Evolutionary conservation across 2,329 filamentous ascomycete genomes (phyloP).

Genomic region (Phyllosticta paracitricarpa): DNA sequence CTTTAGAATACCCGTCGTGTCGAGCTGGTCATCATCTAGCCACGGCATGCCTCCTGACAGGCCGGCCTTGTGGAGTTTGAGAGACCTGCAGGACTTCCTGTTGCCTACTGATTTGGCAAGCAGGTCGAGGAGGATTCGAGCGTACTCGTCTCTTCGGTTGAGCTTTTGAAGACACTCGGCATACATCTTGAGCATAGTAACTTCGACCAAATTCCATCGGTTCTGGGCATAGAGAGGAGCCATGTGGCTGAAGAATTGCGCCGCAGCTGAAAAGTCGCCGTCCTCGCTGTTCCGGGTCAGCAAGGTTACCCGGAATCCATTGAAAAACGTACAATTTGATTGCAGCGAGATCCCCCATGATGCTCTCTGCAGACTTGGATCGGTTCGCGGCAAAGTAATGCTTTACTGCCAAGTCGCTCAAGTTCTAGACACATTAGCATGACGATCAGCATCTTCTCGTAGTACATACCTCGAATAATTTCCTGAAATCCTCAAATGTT

Average conservation of each 20-base stretch:
- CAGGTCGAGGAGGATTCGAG: constrained; percentile 64
- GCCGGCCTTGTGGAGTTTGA: constrained; percentile 13
- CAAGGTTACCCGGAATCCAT: constrained; percentile 58
- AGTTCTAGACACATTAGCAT: constrained; percentile 42
- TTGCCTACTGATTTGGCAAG: constrained; percentile 52
- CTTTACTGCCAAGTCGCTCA: constrained; percentile 77
- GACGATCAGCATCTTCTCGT: neutral
- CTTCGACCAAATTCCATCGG: constrained; percentile 70
- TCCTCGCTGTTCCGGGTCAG: constrained; percentile 63
- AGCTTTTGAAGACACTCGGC: constrained; percentile 70
- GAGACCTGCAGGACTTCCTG: constrained; percentile 15
- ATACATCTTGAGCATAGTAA: constrained; percentile 79
- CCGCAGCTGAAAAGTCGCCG: constrained; percentile 62
- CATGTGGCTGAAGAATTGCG: constrained; percentile 67
- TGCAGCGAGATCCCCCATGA: constrained; percentile 75
- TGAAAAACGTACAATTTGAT: constrained; percentile 53
- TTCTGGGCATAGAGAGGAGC: constrained; percentile 69
- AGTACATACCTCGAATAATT: constrained; percentile 28
- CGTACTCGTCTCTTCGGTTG: constrained; percentile 66
- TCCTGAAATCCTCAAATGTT: constrained; percentile 29
- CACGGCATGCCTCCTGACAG: constrained; percentile 14
- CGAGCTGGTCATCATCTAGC: constrained; percentile 29
- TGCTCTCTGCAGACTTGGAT: constrained; percentile 63
- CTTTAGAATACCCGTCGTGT: constrained; percentile 26
- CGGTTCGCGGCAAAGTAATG: constrained; percentile 76